Percentiles rank a stretch among this genome's conserved stretches.
Conservation (phyloP, 208 protist genomes). For the Acanthamoeba castellanii region DNA sequence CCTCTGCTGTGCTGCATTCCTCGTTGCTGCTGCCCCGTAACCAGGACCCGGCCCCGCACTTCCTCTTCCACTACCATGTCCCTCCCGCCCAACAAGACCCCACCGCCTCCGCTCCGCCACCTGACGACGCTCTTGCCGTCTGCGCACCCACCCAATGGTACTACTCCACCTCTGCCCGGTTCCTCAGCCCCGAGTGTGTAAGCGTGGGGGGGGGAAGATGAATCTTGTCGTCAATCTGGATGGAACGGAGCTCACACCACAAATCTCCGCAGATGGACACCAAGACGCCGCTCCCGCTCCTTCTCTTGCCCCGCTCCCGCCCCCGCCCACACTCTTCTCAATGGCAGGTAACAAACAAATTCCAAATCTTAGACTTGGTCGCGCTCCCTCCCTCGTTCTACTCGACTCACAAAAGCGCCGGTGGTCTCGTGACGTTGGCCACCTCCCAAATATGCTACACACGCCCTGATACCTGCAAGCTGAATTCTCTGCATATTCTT, state of each 20-base stretch:
- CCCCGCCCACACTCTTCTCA: not conserved
- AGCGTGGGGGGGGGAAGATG: not conserved
- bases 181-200: not conserved
- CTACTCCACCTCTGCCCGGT: not conserved
- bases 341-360: not conserved
- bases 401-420: not conserved
- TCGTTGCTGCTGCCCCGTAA: not conserved
- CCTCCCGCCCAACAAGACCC: conserved; percentile 23
- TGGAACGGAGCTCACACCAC: not conserved
- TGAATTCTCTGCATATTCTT: too few relatives aligned
- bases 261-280: conserved; percentile 17
- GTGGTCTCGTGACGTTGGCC: too few relatives aligned
- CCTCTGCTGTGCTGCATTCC: conserved; percentile 16
- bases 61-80: not conserved
- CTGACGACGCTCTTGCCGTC: not conserved
- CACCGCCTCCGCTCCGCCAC: conserved; percentile 8
- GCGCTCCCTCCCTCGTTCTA: not conserved
- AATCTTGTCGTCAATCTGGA: not conserved
- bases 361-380: not conserved
- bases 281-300: not conserved
- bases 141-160: conserved; percentile 2
- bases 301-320: not conserved
- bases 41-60: not conserved
- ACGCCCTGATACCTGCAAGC: too few relatives aligned
- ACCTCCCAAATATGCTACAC: too few relatives aligned